Percentiles rank a stretch among this genome's conserved stretches.
These are phyloP conservation scores for Murraya koenigii DNA, from an alignment of 345 rosid genomes.

Conservation along the genomic window DNA sequence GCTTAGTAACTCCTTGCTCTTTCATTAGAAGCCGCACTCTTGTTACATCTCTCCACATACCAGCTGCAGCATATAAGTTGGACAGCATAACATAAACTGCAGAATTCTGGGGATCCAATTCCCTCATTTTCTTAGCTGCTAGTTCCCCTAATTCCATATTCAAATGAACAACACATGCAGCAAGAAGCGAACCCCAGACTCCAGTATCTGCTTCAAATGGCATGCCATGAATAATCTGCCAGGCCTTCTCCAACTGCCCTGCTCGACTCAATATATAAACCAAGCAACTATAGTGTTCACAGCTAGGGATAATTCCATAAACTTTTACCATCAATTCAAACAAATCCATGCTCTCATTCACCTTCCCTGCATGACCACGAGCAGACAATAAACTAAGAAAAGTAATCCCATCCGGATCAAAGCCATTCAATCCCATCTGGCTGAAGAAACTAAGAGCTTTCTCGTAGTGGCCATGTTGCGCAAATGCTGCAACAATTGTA, in stretches of 20 bases:
- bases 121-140: conserved; percentile 26
- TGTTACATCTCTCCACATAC: conserved; percentile 30
- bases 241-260: conserved; percentile 33
- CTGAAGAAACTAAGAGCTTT: conserved; percentile 22
- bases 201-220: conserved; percentile 23
- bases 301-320: conserved; percentile 17
- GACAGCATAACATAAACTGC: conserved; percentile 28
- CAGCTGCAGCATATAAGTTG: conserved; percentile 37
- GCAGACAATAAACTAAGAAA: conserved; percentile 35
- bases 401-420: conserved; percentile 31
- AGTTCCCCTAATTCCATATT: conserved; percentile 31
- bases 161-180: conserved; percentile 25
- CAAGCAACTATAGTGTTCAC: conserved; percentile 33
- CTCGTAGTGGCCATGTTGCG: conserved; percentile 28
- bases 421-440: conserved; percentile 17
- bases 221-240: conserved; percentile 20
- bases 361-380: conserved; percentile 30
- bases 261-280: conserved; percentile 33
- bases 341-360: conserved; percentile 18
- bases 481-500: conserved; percentile 24
- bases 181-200: conserved; percentile 30
- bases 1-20: conserved; percentile 26
- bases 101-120: conserved; percentile 26
- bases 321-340: conserved; percentile 24
- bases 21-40: conserved; percentile 30